A percentile compares a stretch with the other conserved stretches of the same genome.
Evolutionary conservation across 345 rosid genomes (phyloP).

Genomic region (Angophora floribunda): DNA sequence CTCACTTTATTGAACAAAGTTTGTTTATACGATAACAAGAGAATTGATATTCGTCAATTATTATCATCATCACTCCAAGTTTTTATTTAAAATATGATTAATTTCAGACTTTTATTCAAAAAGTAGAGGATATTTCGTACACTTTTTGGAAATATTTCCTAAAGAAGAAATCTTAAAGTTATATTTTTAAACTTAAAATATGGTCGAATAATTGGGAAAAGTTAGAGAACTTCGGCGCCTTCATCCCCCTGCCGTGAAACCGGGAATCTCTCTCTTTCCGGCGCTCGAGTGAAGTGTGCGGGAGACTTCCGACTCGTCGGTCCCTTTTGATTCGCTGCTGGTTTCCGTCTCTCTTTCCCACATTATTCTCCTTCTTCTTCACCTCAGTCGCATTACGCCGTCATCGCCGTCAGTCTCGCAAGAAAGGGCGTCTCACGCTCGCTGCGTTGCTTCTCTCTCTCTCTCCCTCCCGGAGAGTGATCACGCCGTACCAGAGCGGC

Average conservation of each 20-base stretch:
- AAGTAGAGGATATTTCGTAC: too few species aligned
- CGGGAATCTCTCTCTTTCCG: neutral
- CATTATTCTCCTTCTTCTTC: neutral
- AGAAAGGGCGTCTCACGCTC: neutral
- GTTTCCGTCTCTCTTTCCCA: neutral
- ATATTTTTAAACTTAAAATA: neutral
- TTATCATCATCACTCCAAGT: too few species aligned
- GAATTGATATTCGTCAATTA: too few species aligned
- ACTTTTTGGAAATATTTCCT: neutral
- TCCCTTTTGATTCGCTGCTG: neutral
- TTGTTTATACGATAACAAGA: neutral
- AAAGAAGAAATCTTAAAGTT: too few species aligned
- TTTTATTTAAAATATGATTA: too few species aligned
- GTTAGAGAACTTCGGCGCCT: neutral
- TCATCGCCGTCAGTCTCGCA: neutral
- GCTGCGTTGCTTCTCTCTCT: neutral
- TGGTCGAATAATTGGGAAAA: neutral
- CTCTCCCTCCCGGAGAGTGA: neutral
- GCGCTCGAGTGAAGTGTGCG: neutral
- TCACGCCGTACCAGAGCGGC: neutral
- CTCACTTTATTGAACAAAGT: neutral
- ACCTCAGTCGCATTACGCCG: neutral
- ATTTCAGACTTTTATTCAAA: neutral
- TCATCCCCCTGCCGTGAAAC: neutral
- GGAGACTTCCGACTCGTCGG: neutral